These are phyloP conservation scores for Neohortaea acidophila DNA, from an alignment of 495 filamentous ascomycete genomes.

Conservation along the genomic window DNA sequence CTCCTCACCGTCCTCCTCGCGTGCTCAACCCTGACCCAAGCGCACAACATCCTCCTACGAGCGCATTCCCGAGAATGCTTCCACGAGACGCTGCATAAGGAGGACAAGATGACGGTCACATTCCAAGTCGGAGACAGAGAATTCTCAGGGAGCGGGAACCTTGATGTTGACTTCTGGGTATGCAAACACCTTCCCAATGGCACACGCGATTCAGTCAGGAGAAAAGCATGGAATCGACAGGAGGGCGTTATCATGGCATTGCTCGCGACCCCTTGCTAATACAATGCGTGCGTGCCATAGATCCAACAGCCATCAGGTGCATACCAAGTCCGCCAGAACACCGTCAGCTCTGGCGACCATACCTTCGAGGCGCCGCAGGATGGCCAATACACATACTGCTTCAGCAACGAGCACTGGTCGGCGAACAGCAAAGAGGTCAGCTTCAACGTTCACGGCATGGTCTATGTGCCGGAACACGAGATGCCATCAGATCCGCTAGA, in stretches of 20 bases:
- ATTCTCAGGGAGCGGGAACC: conserved; percentile 84
- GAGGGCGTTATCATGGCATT: too few species aligned
- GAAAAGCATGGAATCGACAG: too few species aligned
- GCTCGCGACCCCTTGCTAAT: too few species aligned
- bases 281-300: conserved; percentile 36
- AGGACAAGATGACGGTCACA: conserved; percentile 96
- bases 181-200: too few species aligned
- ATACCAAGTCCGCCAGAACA: conserved; percentile 62
- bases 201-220: too few species aligned
- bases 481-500: conserved; percentile 77
- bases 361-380: conserved; percentile 74
- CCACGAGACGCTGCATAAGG: conserved; percentile 79
- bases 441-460: conserved; percentile 97
- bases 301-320: conserved; percentile 66
- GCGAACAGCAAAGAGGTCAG: conserved; percentile 89
- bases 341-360: conserved; percentile 78
- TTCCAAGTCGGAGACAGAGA: conserved; percentile 97
- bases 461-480: conserved; percentile 87
- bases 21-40: conserved; percentile 46
- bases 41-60: conserved; percentile 89
- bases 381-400: conserved; percentile 90
- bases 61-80: conserved; percentile 92
- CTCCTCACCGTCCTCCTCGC: conserved; percentile 46
- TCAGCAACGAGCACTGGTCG: conserved; percentile 93
- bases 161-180: conserved; percentile 98